Evolutionary conservation across 176 grass and related monocot genomes (phyloP).

Genomic region (Carex parvula): DNA sequence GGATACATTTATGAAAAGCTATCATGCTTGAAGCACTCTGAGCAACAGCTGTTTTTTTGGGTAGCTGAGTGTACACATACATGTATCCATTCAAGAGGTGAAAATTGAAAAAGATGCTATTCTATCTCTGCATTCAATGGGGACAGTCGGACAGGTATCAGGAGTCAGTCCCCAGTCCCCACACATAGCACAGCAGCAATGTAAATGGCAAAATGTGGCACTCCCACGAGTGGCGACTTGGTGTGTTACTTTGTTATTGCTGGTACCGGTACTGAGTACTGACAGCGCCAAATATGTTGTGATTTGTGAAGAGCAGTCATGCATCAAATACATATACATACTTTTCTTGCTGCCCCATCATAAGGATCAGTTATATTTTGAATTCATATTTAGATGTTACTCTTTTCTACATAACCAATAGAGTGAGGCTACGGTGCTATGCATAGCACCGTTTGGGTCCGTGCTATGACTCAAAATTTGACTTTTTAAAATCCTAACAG

Average conservation of each 20-base stretch:
- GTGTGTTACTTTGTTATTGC: not conserved
- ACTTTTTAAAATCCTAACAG: no score
- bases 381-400: not conserved
- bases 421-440: no score
- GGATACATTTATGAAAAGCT: conserved; percentile 14
- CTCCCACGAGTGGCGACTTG: conserved; percentile 1
- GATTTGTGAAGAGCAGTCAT: not conserved
- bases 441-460: no score
- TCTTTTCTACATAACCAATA: no score
- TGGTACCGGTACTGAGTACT: not conserved
- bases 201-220: conserved; percentile 19
- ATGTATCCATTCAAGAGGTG: not conserved
- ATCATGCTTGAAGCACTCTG: conserved; percentile 17
- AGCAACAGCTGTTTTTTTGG: conserved; percentile 24
- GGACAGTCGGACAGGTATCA: not conserved
- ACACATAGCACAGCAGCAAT: not conserved
- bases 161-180: conserved; percentile 14
- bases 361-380: not conserved
- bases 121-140: conserved; percentile 30
- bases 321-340: not conserved
- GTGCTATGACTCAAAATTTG: no score
- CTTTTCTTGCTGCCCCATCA: not conserved
- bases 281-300: not conserved
- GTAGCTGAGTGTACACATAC: conserved; percentile 17
- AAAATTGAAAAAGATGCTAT: conserved; percentile 23